Evolutionary conservation across 805 yeast genomes (phyloP), one percentile per base, ranked within the genome.

Genomic region (Nakazawaea holstii): DNA sequence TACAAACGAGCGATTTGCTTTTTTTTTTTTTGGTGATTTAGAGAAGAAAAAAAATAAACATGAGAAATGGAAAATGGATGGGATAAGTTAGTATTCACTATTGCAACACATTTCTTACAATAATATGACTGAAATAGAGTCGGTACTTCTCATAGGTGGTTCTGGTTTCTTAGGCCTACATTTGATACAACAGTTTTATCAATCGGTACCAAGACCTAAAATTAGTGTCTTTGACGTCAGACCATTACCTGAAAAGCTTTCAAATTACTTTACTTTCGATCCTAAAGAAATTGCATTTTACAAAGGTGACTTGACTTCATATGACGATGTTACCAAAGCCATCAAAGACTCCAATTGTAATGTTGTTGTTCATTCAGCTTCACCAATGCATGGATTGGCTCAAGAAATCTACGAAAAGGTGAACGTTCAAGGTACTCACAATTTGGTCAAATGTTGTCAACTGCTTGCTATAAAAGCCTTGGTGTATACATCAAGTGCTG

Each of bases 401-500:
- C 85, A 85, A 54, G 83, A 79, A 39, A 76, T 94, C 39, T 92
- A 92, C 66, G 85, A 82, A 55, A 86, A 86, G 56, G 99, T 94
- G 43, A 94, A 94, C 59, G 92, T 94, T 29, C 77, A 79, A 40
- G 99, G 99, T 37, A 94, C 99, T 1, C 69, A 72, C 48, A 87
- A 83, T 52, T 75, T 94, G 32, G 67, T 92, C 36, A 69, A 76
- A 40, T 84, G 83, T 43, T 80, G 91, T 39, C 71, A 77, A 55
- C 69, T 68, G 40, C 58, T 69, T 39, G 51, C 54, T 2, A 73
- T 81, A 8, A 75, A 74, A 51, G 92, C 91, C 0, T 70, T 94
- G 35, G 95, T 94, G 2, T 94, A 91, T 68, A 94, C 99, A 1
- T 91, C 97, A 0, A 88, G 97, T 2, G 98, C 99, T 0, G 97